Evolutionary conservation across 495 filamentous ascomycete genomes (phyloP).

Genomic region (Podospora pseudoanserina): DNA sequence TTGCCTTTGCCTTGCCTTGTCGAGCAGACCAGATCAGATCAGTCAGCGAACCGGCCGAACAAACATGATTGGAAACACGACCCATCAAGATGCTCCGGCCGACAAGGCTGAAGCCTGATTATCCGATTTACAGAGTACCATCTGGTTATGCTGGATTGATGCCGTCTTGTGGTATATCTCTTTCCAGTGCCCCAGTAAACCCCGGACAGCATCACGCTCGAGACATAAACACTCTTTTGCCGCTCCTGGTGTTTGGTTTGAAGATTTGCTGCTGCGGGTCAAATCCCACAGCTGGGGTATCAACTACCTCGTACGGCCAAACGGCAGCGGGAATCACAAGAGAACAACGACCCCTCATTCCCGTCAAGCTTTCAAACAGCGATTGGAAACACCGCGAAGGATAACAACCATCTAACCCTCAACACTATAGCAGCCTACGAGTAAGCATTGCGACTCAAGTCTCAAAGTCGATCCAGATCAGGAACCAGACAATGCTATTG

Average conservation of each 20-base stretch:
- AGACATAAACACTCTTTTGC: not conserved
- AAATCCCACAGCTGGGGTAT: not conserved
- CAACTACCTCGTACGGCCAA: slow-evolving; percentile 18
- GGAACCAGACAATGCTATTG: not conserved
- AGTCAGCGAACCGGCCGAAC: slow-evolving; percentile 1
- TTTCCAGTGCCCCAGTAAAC: not conserved
- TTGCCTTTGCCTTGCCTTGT: too few species aligned
- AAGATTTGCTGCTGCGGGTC: slow-evolving; percentile 14
- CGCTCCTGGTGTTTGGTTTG: slow-evolving; percentile 20
- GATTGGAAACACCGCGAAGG: slow-evolving; percentile 24
- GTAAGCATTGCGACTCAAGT: not conserved
- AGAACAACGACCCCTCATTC: slow-evolving; percentile 7
- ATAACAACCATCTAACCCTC: not conserved
- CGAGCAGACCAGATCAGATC: slow-evolving; percentile 3
- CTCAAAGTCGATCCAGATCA: not conserved
- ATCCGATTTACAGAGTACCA: not conserved
- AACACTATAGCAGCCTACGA: not conserved
- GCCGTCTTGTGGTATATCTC: too few species aligned
- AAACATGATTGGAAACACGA: slow-evolving; percentile 25
- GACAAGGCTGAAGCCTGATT: slow-evolving; percentile 9
- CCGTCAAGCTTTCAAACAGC: slow-evolving; percentile 23
- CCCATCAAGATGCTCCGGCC: slow-evolving; percentile 7
- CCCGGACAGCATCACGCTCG: not conserved
- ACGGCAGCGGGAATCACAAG: slow-evolving; percentile 19
- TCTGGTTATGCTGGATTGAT: too few species aligned